These are phyloP conservation scores for Abortiporus biennis DNA, from an alignment of 1,284 basidiomycete species.

Conservation along the genomic window DNA sequence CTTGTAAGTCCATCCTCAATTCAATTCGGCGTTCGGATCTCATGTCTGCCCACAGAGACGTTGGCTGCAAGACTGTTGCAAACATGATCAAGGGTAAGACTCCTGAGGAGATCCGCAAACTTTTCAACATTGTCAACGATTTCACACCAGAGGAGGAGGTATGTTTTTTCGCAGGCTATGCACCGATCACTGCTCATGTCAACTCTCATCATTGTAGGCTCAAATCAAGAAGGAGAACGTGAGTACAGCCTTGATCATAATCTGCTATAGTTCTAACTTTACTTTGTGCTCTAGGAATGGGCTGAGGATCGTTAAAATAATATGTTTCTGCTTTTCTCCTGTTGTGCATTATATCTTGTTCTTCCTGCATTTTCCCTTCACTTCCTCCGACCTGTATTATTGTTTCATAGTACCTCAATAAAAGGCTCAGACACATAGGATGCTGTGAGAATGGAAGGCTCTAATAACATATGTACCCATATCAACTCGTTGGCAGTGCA, in stretches of 20 bases:
- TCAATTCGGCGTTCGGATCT: background rate
- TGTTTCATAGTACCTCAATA: no score
- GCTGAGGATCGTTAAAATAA: constrained; percentile 72
- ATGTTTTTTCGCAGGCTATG: constrained; percentile 20
- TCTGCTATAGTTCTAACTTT: background rate
- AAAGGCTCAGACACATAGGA: no score
- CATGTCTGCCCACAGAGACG: constrained; percentile 59
- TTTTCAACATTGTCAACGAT: constrained; percentile 98
- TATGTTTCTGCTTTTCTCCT: constrained; percentile 2
- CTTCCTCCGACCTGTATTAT: background rate
- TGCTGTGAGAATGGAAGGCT: no score
- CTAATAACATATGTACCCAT: no score
- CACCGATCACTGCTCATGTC: constrained; percentile 2
- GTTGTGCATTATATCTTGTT: background rate
- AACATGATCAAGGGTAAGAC: constrained; percentile 99
- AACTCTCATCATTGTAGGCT: constrained; percentile 43
- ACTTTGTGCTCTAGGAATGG: constrained; percentile 60
- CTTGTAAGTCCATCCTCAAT: constrained; percentile 55
- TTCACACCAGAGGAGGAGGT: constrained; percentile 99
- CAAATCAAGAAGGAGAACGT: constrained; percentile 99
- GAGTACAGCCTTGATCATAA: constrained; percentile 27
- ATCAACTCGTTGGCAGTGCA: no score
- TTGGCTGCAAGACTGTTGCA: constrained; percentile 99
- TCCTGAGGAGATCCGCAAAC: constrained; percentile 92
- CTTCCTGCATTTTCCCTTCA: background rate